These are phyloP conservation scores for Corrigiola litoralis DNA, from an alignment of 179 eudicot species.

Conservation along the genomic window DNA sequence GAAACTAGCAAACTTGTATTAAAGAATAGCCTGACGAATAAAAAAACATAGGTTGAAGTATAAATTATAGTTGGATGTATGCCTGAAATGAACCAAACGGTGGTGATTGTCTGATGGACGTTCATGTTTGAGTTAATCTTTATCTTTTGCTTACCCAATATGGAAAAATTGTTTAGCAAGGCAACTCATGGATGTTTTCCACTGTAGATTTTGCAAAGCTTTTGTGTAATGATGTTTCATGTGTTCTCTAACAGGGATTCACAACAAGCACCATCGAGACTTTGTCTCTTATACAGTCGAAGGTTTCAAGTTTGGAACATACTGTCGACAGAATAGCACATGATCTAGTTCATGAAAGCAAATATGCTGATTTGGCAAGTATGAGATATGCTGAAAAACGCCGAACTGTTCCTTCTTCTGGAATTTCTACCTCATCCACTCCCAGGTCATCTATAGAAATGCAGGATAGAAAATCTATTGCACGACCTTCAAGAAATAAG, in stretches of 20 bases:
- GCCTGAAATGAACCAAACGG: too few species aligned
- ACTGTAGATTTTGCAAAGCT: background rate
- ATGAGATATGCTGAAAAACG: constrained; percentile 36
- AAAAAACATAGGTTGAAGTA: too few species aligned
- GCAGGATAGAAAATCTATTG: constrained; percentile 32
- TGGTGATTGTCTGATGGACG: too few species aligned
- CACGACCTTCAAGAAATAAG: constrained; percentile 24
- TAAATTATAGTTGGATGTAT: too few species aligned
- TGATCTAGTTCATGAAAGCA: constrained; percentile 44
- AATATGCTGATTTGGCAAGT: constrained; percentile 31
- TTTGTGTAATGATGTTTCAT: background rate
- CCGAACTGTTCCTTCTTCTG: constrained; percentile 51
- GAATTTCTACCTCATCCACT: constrained; percentile 49
- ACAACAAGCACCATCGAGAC: constrained; percentile 53
- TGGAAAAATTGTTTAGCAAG: background rate
- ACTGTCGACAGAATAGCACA: constrained; percentile 54
- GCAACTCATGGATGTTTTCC: background rate
- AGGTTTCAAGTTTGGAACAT: constrained; percentile 65
- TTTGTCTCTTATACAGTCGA: constrained; percentile 59
- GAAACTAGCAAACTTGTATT: background rate
- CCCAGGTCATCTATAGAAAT: constrained; percentile 60
- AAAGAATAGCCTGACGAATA: background rate
- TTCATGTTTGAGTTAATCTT: background rate
- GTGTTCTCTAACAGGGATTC: constrained; percentile 43
- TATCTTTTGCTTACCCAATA: background rate